Base-by-base conservation (phyloP, 257 asterid species). In the Primulina huaijiensis region DNA sequence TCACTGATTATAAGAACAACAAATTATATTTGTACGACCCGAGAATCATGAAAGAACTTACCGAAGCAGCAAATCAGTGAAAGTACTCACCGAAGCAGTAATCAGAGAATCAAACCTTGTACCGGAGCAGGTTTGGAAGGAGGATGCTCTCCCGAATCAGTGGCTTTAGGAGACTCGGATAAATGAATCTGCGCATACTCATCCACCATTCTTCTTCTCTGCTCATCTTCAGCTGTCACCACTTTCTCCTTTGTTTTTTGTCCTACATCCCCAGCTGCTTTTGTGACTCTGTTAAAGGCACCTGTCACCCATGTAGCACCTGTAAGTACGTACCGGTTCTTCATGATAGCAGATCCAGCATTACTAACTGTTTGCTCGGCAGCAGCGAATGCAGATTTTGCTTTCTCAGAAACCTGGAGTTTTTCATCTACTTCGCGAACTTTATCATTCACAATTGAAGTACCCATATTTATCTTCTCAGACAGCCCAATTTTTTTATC, bases 261-360 rank as follows among this genome's bases (percentile, higher is more conserved):
- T 43, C 98, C 95, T 1, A 92, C 95, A 30, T 92, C 97, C 40
- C 92, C 96, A 7, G 97, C 96, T 21, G 96, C 92, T 74, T 92
- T 85, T 3, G 89, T 86, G 38, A 92, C 96, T 75, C 78, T 89
- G 72, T 33, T 88, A 62, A 89, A 87, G 74, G 98, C 96, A 17
- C 86, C 95, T 0, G 96, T 84, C 11, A 91, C 98, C 98, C 98
- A 92, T 7, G 90, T 81, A 69, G 96, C 78, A 35, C 96, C 95
- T 0, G 96, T 81, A 25, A 92, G 89, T 11, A 92, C 65, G n/a
- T 92, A 92, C 16, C 96, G 79, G 71, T 92, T 92, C 83, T 89
- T 89, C 98, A 89, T 92, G 17, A 92, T 88, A 62, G 96, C 92
- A 9, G 92, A 75, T 71, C 96, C 96, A 38, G 98, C 96, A 71